A percentile compares a stretch with the other conserved stretches of the same genome.
phyloP scores from a whole-genome alignment of 805 yeast genomes.

The Alloascoidea hylecoeti region DNA sequence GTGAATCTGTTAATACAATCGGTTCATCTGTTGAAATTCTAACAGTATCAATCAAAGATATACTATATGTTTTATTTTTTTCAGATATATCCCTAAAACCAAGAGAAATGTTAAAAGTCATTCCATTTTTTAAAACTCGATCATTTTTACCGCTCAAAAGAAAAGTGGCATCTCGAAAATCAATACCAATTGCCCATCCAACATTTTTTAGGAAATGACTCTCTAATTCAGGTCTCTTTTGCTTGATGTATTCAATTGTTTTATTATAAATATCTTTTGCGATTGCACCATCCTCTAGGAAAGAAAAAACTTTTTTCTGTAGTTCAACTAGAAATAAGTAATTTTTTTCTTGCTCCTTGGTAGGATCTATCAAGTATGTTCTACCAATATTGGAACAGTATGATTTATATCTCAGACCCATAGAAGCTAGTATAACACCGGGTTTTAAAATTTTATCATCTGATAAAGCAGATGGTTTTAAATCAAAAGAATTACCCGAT shows the following conservation, averaged over 20 bases:
- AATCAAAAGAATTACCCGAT: constrained; percentile 75
- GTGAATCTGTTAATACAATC: constrained; percentile 54
- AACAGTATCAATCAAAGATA: constrained; percentile 71
- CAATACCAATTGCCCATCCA: constrained; percentile 86
- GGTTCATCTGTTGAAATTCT: constrained; percentile 52
- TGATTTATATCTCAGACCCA: constrained; percentile 78
- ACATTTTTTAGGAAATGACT: constrained; percentile 57
- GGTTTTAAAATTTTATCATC: constrained; percentile 48
- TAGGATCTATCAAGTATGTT: constrained; percentile 82
- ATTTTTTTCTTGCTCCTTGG: constrained; percentile 61
- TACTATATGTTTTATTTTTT: constrained; percentile 43
- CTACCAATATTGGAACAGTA: constrained; percentile 84
- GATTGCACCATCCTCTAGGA: constrained; percentile 52
- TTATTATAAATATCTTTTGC: constrained; percentile 58
- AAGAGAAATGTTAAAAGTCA: constrained; percentile 59
- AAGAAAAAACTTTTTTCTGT: constrained; percentile 48
- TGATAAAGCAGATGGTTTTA: constrained; percentile 73
- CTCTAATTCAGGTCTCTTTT: constrained; percentile 52
- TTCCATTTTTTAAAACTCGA: constrained; percentile 52
- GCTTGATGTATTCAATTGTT: constrained; percentile 42
- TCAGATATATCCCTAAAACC: constrained; percentile 59
- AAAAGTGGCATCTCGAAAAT: constrained; percentile 69
- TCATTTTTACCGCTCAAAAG: constrained; percentile 63
- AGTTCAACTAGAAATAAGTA: constrained; percentile 64
- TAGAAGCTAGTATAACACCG: constrained; percentile 70